Evolutionary conservation across 2,329 filamentous ascomycete genomes (phyloP), one percentile per base, ranked within the genome.

Genomic region (Aureobasidium sp.): DNA sequence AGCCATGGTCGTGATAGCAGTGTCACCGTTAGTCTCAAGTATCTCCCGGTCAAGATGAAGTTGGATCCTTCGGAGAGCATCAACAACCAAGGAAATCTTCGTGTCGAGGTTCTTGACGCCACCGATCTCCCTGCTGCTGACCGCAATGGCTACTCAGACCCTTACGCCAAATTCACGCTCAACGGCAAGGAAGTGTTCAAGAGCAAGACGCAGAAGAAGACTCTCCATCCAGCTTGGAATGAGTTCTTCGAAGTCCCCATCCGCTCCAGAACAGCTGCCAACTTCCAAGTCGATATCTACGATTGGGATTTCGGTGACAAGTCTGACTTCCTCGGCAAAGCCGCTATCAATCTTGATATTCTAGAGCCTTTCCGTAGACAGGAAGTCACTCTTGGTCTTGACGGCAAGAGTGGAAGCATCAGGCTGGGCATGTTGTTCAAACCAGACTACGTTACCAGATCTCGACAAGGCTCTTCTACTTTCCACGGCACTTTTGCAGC

Each of bases 301-400:
- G 96, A 99, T 76, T 99, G 95, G 88, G 96, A 99, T 78, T 97
- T 98, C 83, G 95, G 93, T 55, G 94, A 97, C 78, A 95, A 95
- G 79, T 94, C 95, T 1, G 96, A 99, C 78, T 93, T 92, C 76
- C 82, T 99, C n/a, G 96, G 96, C 51, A 87, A 85, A 67, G 86
- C 93, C 0, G 81, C 83, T 6, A 93, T 99, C 74, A 90, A 93
- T 71, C 86, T 99, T 20, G 89, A 91, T 58, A 80, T 90, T 38
- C 85, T 99, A 10, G 94, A 97, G 72, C 96, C 96, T 0, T 98
- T 98, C 84, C 88, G 88, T 75, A 88, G 90, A 15, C 89, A 93
- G 72, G 94, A 97, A 76, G 85, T 94, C 38, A 89, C 84, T 15
- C 87, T 97, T 36, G 82, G 87, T 1, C 85, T 99, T 2, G 93